A percentile compares a stretch with the other conserved stretches of the same genome.
Conservation (phyloP, 495 filamentous ascomycete genomes). For the Talaromyces stipitatus region DNA sequence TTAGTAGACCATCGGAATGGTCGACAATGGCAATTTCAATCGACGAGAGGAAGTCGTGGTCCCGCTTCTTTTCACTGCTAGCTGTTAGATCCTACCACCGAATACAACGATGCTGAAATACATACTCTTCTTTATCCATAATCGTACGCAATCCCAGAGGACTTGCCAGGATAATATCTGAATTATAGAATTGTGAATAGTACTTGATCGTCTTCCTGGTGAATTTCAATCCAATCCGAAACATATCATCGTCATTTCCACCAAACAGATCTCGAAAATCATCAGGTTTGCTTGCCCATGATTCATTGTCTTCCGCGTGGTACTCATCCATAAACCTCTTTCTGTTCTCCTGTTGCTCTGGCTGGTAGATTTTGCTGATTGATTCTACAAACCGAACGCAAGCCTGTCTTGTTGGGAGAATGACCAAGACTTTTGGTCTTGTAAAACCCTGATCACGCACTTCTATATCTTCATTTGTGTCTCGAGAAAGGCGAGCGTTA, state of each 20-base stretch:
- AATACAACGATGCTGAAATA: background rate
- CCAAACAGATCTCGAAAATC: constrained; percentile 88
- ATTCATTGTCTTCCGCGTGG: constrained; percentile 53
- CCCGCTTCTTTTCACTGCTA: constrained; percentile 59
- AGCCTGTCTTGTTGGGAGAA: constrained; percentile 79
- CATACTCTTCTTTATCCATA: constrained; percentile 62
- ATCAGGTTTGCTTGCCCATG: constrained; percentile 63
- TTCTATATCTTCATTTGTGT: constrained; percentile 59
- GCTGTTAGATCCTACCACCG: constrained; percentile 10
- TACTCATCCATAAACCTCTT: constrained; percentile 85
- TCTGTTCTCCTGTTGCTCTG: constrained; percentile 90
- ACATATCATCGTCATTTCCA: constrained; percentile 95
- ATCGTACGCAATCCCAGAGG: constrained; percentile 85
- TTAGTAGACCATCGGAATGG: constrained; percentile 85
- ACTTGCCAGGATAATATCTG: constrained; percentile 87
- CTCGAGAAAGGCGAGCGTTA: constrained; percentile 63
- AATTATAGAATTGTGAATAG: constrained; percentile 92
- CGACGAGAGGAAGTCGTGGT: constrained; percentile 87
- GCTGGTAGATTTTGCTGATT: constrained; percentile 63
- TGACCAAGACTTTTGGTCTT: constrained; percentile 81
- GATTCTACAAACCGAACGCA: constrained; percentile 69
- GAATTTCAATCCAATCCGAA: constrained; percentile 87
- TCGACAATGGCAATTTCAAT: constrained; percentile 87
- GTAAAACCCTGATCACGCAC: constrained; percentile 94
- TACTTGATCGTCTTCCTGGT: constrained; percentile 92